Evolutionary conservation across 1,284 basidiomycete genomes (phyloP), one percentile per base, ranked within the genome.

Genomic region (Ceratobasidium sp.): DNA sequence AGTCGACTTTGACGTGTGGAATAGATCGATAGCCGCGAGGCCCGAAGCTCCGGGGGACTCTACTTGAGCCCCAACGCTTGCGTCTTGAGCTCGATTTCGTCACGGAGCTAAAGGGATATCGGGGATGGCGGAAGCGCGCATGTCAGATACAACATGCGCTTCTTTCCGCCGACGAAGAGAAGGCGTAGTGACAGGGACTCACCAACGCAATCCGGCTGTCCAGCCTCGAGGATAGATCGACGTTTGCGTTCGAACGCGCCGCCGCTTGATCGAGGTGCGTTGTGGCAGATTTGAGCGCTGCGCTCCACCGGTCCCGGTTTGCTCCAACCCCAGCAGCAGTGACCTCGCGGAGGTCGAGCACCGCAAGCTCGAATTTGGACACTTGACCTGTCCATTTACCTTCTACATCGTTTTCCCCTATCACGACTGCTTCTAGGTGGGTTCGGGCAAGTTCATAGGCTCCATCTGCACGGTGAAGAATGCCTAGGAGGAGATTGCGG

Each of bases 311-410:
- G 61, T 62, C 59, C 41, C 59, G 49, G 35, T 41, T 46, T 8
- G 49, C 23, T 8, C 23, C 35, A 49, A 21, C 26, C 23, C 49
- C 47, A 13, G 41, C 9, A 14, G 44, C 72, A 9, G 44, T 55
- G 23, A 69, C 74, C 41, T 73, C 67, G 16, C 52, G 44, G 52
- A 76, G 52, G 26, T 61, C 74, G 30, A 71, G 52, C 9, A 76
- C 75, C 32, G 76, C 76, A 16, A 76, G 67, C 61, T 77, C 76
- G 62, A 76, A 76, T n/a, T 74, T 61, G 16, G 76, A 71, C 21
- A 74, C 70, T 18, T 72, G 57, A 28, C 46, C 64, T 18, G 75
- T 66, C 75, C 75, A 76, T 49, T 70, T 74, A 52, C 62, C 74
- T 28, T 72, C 73, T 30, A 66, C 46, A 13, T 64, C 52, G 30